Conservation (phyloP, 2,329 filamentous ascomycete genomes). For the Claviceps humidiphila region DNA sequence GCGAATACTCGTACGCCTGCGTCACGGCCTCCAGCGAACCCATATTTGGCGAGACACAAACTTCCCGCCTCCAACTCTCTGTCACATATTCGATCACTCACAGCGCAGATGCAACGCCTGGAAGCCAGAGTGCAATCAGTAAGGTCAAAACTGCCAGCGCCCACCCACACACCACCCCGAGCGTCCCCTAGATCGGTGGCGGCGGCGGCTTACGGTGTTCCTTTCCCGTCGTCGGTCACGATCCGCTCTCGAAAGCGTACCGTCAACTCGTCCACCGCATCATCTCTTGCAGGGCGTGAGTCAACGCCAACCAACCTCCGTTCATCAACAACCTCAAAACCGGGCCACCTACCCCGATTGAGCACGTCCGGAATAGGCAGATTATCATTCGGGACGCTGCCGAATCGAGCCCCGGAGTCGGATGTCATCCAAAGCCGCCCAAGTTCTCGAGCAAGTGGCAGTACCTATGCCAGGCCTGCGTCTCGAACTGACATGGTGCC, state of each 20-base stretch:
- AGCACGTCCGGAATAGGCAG: slow-evolving; percentile 50
- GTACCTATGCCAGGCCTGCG: slow-evolving; percentile 38
- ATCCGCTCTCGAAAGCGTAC: slow-evolving; percentile 59
- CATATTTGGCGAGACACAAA: slow-evolving; percentile 36
- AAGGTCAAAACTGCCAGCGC: slow-evolving; percentile 80
- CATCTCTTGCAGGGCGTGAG: slow-evolving; percentile 38
- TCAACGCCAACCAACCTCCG: slow-evolving; percentile 31
- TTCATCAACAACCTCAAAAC: slow-evolving; percentile 22
- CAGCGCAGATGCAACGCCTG: slow-evolving; percentile 92
- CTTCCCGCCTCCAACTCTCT: slow-evolving; percentile 56
- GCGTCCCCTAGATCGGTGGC: slow-evolving; percentile 51
- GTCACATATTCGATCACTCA: slow-evolving; percentile 83
- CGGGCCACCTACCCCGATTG: slow-evolving; percentile 43
- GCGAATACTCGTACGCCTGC: slow-evolving; percentile 31
- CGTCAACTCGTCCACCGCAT: slow-evolving; percentile 39
- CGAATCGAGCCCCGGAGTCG: slow-evolving; percentile 38
- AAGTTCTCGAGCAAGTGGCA: slow-evolving; percentile 56
- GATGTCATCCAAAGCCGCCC: slow-evolving; percentile 46
- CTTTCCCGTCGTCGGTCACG: slow-evolving; percentile 40
- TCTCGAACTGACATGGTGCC: slow-evolving; percentile 41
- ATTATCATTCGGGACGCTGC: slow-evolving; percentile 49
- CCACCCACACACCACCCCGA: slow-evolving; percentile 63
- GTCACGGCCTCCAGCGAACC: slow-evolving; percentile 35
- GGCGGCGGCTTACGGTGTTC: slow-evolving; percentile 2
- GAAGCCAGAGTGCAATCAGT: slow-evolving; percentile 87